These are phyloP conservation scores for Aphanoascus verrucosus DNA, from an alignment of 2,329 filamentous ascomycete species.

Conservation along the genomic window DNA sequence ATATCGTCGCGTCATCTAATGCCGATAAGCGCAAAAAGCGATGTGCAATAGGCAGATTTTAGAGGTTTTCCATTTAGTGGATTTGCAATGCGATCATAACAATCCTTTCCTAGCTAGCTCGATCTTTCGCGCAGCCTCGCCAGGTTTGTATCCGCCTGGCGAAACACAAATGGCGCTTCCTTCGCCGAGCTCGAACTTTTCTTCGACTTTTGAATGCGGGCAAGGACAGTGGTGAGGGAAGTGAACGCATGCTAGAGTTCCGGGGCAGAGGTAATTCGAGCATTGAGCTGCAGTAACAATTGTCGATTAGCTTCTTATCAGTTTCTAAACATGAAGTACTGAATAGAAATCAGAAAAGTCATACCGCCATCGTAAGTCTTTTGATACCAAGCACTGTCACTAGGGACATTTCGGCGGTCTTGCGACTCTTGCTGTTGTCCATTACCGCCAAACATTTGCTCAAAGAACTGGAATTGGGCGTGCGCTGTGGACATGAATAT, in stretches of 20 bases:
- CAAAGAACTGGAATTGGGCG: constrained; percentile 94
- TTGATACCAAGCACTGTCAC: constrained; percentile 72
- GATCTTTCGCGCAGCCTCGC: constrained; percentile 40
- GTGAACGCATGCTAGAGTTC: constrained; percentile 87
- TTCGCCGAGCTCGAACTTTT: constrained; percentile 57
- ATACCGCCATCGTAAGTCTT: constrained; percentile 25
- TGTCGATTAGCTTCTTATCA: neutral
- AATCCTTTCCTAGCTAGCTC: constrained; percentile 42
- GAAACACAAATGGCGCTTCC: constrained; percentile 41
- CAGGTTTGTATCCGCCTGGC: constrained; percentile 39
- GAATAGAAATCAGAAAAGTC: neutral
- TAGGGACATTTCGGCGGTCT: constrained; percentile 66
- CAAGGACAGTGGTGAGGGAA: constrained; percentile 97
- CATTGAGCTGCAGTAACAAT: constrained; percentile 54
- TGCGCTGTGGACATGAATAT: constrained; percentile 49
- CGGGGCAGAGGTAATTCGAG: constrained; percentile 87
- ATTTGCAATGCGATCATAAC: constrained; percentile 26
- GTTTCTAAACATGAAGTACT: neutral
- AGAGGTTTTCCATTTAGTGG: no score
- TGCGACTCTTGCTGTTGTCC: constrained; percentile 46
- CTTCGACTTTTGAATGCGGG: constrained; percentile 62
- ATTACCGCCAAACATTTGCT: constrained; percentile 79
- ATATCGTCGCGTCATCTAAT: neutral
- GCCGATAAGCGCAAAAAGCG: neutral
- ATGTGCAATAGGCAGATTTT: neutral